These are phyloP conservation scores for Encephalitozoon hellem DNA, from an alignment of 371 early-diverging fungal genomes.

Conservation along the genomic window DNA sequence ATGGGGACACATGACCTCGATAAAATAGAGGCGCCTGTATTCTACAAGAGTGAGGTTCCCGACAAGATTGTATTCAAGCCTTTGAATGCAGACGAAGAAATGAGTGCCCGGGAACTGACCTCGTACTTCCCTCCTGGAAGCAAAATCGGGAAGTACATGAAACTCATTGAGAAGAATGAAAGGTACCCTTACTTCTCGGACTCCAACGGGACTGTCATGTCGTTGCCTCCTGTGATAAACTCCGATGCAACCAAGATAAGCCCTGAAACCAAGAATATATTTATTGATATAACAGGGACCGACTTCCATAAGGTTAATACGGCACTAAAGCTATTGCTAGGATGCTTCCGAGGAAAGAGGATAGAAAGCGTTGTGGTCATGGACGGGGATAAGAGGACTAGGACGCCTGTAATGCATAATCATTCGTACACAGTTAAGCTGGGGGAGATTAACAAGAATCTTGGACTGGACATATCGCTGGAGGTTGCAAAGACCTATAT, in stretches of 20 bases:
- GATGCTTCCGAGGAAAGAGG: constrained; percentile 62
- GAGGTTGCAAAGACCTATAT: constrained; percentile 31
- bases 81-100: constrained; percentile 70
- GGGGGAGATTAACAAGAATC: constrained; percentile 65
- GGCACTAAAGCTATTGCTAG: constrained; percentile 50
- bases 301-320: constrained; percentile 64
- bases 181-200: constrained; percentile 75
- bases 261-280: constrained; percentile 82
- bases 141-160: constrained; percentile 77
- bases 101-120: constrained; percentile 79
- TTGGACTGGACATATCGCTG: constrained; percentile 28
- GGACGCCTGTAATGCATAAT: constrained; percentile 70
- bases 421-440: constrained; percentile 65
- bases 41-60: constrained; percentile 79
- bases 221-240: constrained; percentile 99
- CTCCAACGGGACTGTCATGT: constrained; percentile 71
- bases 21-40: constrained; percentile 79
- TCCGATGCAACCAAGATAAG: constrained; percentile 90
- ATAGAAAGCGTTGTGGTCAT: constrained; percentile 67
- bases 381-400: constrained; percentile 63
- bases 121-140: constrained; percentile 73
- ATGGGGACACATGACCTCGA: constrained; percentile 98
- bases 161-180: constrained; percentile 77
- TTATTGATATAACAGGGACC: constrained; percentile 94
- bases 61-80: constrained; percentile 82